A percentile compares a stretch with the other conserved stretches of the same genome.
These are phyloP conservation scores for Seiridium cupressi DNA, from an alignment of 2,329 filamentous ascomycete genomes.

Conservation along the genomic window DNA sequence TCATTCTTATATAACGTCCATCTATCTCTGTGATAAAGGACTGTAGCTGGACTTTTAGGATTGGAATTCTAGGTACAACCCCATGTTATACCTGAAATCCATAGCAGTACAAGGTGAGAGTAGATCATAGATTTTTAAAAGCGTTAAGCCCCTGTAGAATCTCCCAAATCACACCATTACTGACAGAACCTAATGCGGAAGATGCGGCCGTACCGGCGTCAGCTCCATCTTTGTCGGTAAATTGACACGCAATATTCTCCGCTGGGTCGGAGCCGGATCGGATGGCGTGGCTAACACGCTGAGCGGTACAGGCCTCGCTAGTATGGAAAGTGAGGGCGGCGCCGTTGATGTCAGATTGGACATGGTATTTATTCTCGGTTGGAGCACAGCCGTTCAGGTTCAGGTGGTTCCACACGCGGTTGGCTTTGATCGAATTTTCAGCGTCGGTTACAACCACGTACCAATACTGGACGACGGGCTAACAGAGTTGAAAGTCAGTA, in stretches of 20 bases:
- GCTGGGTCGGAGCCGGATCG: conserved; percentile 14
- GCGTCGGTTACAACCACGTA: neutral
- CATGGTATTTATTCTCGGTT: conserved; percentile 3
- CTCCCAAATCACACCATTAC: too few relatives aligned
- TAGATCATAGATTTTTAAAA: too few relatives aligned
- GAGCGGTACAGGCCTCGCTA: conserved; percentile 6
- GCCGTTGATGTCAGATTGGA: neutral
- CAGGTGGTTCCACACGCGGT: conserved; percentile 6
- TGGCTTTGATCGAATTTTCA: neutral
- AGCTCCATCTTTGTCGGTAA: neutral
- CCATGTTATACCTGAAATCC: too few relatives aligned
- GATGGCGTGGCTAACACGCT: conserved; percentile 26
- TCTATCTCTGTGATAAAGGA: too few relatives aligned
- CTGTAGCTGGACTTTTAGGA: too few relatives aligned
- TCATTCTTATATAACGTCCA: too few relatives aligned
- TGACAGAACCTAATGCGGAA: neutral
- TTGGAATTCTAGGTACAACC: too few relatives aligned
- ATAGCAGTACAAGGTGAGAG: too few relatives aligned
- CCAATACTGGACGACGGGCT: conserved; percentile 8
- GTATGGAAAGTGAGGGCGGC: conserved; percentile 5
- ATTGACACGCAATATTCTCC: neutral
- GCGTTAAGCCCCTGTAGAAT: too few relatives aligned
- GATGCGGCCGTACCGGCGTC: neutral
- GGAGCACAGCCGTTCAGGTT: conserved; percentile 9
- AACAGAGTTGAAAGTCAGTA: neutral